A percentile compares a stretch with the other conserved stretches of the same genome.
Evolutionary conservation across 2,329 filamentous ascomycete species (phyloP).

Genomic region (Aspergillus hiratsukae): DNA sequence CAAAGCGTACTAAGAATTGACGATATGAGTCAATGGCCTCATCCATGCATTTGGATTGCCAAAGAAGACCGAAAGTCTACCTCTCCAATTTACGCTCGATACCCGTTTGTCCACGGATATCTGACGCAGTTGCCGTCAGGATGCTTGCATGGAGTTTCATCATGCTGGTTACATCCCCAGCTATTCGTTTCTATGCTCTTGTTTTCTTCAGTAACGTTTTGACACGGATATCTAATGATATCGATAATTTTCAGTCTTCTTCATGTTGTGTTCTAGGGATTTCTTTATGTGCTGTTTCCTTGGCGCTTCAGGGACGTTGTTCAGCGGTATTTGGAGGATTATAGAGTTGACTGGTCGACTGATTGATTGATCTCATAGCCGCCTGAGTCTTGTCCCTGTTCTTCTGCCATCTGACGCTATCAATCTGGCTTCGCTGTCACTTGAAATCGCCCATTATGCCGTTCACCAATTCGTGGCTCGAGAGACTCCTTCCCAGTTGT

Average conservation of each 20-base stretch:
- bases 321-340: constrained; percentile 26
- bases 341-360: constrained; percentile 19
- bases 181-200: constrained; percentile 8
- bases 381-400: constrained; percentile 10
- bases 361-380: constrained; percentile 13
- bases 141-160: constrained; percentile 7
- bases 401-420: neutral
- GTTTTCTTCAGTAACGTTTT: constrained; percentile 18
- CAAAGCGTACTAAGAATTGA: constrained; percentile 33
- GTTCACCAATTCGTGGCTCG: neutral
- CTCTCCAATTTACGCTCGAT: constrained; percentile 4
- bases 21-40: constrained; percentile 4
- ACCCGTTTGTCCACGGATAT: constrained; percentile 15
- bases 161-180: constrained; percentile 7
- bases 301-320: constrained; percentile 34
- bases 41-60: neutral
- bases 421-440: neutral
- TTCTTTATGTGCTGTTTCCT: constrained; percentile 27
- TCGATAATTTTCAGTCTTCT: constrained; percentile 30
- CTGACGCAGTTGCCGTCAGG: constrained; percentile 11
- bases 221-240: constrained; percentile 30
- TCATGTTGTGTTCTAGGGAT: constrained; percentile 29
- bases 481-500: neutral
- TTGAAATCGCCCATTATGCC: neutral
- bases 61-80: neutral